Evolutionary conservation across 2,329 filamentous ascomycete genomes (phyloP), one percentile per base, ranked within the genome.

Genomic region (Aspergillus proliferans): DNA sequence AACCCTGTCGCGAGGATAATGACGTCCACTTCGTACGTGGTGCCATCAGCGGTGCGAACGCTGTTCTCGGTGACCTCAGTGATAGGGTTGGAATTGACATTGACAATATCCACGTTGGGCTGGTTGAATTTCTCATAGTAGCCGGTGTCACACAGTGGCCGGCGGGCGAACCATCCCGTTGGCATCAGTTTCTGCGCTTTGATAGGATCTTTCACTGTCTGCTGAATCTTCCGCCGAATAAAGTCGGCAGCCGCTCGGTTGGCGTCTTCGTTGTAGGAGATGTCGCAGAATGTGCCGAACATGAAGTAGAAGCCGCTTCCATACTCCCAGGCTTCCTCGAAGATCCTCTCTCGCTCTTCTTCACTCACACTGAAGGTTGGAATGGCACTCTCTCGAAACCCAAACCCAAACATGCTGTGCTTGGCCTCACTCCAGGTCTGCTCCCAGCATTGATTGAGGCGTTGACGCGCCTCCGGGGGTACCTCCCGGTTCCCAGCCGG

Each of bases 301-400:
- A 63, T 65, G 53, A 65, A 71, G n/a, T 60, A 43, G 57, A 73
- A 72, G 7, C 28, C 28, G 6, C 66, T 67, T 48, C n/a, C n/a
- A n/a, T n/a, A n/a, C n/a, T n/a, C n/a, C n/a, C n/a, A n/a, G n/a
- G 66, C 66, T 24, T 60, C 54, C 19, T 62, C 52, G 5, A 59
- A 49, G 2, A 53, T 24, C 3, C 30, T n/a, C 21, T 48, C 30
- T 3, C 55, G 52, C 19, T 57, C 53, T 12, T 48, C 47, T 4
- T 34, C n/a, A 14, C 7, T 19, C 14, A 30, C 7, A 34, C 5
- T 26, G 14, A 46, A 21, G 4, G 30, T 28, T 3, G 18, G n/a
- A 1, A 24, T 26, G 2, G 19, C 8, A 3, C 46, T 26, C 33
- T 59, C 57, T 0, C n/a, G 2, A 14, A 52, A 51, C 0, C 53